Conservation (phyloP, 345 rosid species). For the Moricandia arvensis region DNA sequence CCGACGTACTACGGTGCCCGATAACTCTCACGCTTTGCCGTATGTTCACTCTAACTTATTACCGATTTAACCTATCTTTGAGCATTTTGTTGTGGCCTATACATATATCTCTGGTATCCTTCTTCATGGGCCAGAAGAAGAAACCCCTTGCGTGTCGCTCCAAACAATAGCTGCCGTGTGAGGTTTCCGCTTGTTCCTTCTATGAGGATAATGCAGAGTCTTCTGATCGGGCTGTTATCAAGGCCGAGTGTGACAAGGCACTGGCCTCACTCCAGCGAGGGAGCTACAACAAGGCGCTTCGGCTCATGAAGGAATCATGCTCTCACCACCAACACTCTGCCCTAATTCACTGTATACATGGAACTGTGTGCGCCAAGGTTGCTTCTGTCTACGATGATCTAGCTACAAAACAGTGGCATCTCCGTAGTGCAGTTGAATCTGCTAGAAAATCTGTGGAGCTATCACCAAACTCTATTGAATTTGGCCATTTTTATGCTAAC, state of each 20-base stretch:
- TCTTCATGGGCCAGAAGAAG: conserved; percentile 78
- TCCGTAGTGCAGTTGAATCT: conserved; percentile 71
- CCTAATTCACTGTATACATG: conserved; percentile 73
- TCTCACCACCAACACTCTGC: conserved; percentile 61
- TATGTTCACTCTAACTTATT: no score
- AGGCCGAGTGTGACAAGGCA: conserved; percentile 84
- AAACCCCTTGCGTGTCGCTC: conserved; percentile 48
- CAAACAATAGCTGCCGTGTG: no score
- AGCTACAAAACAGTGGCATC: conserved; percentile 63
- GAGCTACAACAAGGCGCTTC: conserved; percentile 78
- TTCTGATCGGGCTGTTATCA: conserved; percentile 39
- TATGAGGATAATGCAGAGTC: conserved; percentile 34
- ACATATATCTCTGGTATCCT: conserved; percentile 5
- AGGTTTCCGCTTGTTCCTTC: no score
- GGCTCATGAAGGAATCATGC: conserved; percentile 79
- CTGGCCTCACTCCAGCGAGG: conserved; percentile 76
- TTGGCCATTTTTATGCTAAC: conserved; percentile 80
- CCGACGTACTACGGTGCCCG: no score
- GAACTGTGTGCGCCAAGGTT: conserved; percentile 70
- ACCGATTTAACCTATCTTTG: conserved; percentile 19
- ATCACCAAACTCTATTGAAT: conserved; percentile 79
- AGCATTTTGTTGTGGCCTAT: not conserved
- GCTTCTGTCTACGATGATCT: conserved; percentile 77
- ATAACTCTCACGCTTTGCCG: not conserved
- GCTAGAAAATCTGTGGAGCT: conserved; percentile 69